Evolutionary conservation across 2,329 filamentous ascomycete species (phyloP), one percentile per base, ranked within the genome.

Genomic region (Microsporum audouinii): DNA sequence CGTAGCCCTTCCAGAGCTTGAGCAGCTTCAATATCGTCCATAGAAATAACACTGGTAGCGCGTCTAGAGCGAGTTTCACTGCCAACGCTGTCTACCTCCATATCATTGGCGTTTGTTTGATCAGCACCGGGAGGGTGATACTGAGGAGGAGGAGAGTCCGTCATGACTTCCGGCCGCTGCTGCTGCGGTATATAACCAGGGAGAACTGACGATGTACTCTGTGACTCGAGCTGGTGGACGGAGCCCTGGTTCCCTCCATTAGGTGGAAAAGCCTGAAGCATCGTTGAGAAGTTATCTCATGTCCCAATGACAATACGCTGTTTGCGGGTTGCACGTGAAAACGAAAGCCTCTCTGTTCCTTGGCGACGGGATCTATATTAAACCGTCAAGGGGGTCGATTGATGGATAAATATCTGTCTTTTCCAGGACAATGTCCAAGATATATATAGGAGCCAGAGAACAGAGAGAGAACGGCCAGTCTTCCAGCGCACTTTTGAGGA

Each of bases 1-100:
- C 85, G 81, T 63, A 91, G 78, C 66, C 89, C 86, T 57, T 88
- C 87, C 12, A 91, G 76, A 5, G 88, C 88, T 72, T 91, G 87
- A 34, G 88, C 88, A 29, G 88, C 88, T 66, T 79, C 76, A 57
- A 79, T 72, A 63, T 79, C 77, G 65, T 79, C 77, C 70, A 78
- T 76, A 39, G 77, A 79, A 58, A 78, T 67, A 43, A 77, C 76
- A 66, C 77, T 78, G 61, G 73, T 73, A 43, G 72, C 76, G 64
- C 76, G 74, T 66, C 70, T 73, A 63, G 72, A 72, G 57, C 76
- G 73, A 63, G 76, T 73, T 56, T 76, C 72, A 29, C 69, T 68
- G 29, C 65, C 65, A 62, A 67, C 66, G 58, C 68, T 69, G 60
- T 77, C 75, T 49, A 75, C 65, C 31, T 77, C 75, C 71, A 77